These are phyloP conservation scores for Grosmannia serpens DNA, from an alignment of 2,329 filamentous ascomycete species.

Conservation along the genomic window DNA sequence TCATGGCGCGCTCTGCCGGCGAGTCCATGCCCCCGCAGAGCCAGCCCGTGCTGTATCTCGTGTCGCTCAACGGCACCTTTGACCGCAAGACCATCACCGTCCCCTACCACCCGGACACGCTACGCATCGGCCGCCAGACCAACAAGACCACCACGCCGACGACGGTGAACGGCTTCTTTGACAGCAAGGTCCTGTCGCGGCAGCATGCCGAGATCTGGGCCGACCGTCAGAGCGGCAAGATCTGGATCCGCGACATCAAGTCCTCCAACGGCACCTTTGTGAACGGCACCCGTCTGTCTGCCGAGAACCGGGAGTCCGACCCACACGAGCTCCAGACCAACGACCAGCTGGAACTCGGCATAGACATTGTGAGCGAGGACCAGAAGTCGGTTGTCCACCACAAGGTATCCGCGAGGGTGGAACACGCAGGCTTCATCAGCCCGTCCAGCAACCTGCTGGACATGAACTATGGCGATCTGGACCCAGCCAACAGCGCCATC, in stretches of 20 bases:
- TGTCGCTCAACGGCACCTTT: conserved; percentile 92
- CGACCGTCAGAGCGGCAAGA: conserved; percentile 61
- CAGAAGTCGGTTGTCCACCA: conserved; percentile 98
- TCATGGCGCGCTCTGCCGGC: conserved; percentile 51
- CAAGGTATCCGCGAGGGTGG: conserved; percentile 93
- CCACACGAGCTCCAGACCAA: conserved; percentile 85
- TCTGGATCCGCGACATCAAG: conserved; percentile 95
- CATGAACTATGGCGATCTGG: conserved; percentile 85
- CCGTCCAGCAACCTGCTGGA: conserved; percentile 68
- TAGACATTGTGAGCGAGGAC: conserved; percentile 97
- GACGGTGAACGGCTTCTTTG: conserved; percentile 86
- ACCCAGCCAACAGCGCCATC: conserved; percentile 64
- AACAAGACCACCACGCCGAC: conserved; percentile 94
- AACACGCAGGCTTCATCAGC: conserved; percentile 78
- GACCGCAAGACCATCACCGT: conserved; percentile 94
- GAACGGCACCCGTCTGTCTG: conserved; percentile 80
- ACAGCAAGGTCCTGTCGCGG: conserved; percentile 92
- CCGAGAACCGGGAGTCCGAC: conserved; percentile 91
- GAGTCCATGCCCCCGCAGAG: conserved; percentile 39
- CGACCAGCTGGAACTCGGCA: conserved; percentile 88
- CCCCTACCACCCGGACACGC: conserved; percentile 83
- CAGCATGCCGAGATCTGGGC: conserved; percentile 97
- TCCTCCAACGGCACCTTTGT: conserved; percentile 98
- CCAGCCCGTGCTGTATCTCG: conserved; percentile 70
- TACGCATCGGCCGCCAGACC: conserved; percentile 90